These are phyloP conservation scores for Dictyostelium capitatum DNA, from an alignment of 78 protist species.

Conservation along the genomic window DNA sequence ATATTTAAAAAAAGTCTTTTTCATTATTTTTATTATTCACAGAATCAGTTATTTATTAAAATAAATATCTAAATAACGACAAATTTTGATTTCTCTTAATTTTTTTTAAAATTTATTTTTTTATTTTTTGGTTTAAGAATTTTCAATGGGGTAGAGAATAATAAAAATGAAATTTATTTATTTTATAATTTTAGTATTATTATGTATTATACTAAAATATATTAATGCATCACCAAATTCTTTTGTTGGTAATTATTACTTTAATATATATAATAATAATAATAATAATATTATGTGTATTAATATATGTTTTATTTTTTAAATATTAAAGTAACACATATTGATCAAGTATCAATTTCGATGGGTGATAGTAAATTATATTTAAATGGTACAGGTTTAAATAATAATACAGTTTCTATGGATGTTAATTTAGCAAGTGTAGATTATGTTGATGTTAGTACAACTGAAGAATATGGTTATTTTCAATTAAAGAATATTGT, in stretches of 20 bases:
- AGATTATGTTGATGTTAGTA: not conserved
- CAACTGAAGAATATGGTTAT: not conserved
- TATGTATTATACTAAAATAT: too few relatives aligned
- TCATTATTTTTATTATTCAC: not conserved
- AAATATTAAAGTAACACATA: not conserved
- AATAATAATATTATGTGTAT: too few relatives aligned
- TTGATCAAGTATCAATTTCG: not conserved
- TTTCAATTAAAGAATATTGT: not conserved
- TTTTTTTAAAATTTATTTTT: too few relatives aligned
- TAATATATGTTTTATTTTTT: not conserved
- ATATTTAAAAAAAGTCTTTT: not conserved
- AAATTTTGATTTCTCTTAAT: too few relatives aligned
- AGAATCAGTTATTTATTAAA: too few relatives aligned
- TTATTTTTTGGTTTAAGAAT: too few relatives aligned
- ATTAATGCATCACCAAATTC: too few relatives aligned
- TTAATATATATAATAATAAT: too few relatives aligned
- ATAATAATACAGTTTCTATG: too few relatives aligned
- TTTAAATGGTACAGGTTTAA: not conserved
- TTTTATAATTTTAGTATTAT: not conserved
- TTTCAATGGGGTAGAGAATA: not conserved
- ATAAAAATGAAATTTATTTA: not conserved
- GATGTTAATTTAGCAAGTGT: too few relatives aligned
- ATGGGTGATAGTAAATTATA: constrained; percentile 10
- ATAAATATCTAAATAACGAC: too few relatives aligned
- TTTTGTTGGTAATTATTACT: too few relatives aligned